Conservation (phyloP, 108 stramenopile genomes). For the Tribonema minus region DNA sequence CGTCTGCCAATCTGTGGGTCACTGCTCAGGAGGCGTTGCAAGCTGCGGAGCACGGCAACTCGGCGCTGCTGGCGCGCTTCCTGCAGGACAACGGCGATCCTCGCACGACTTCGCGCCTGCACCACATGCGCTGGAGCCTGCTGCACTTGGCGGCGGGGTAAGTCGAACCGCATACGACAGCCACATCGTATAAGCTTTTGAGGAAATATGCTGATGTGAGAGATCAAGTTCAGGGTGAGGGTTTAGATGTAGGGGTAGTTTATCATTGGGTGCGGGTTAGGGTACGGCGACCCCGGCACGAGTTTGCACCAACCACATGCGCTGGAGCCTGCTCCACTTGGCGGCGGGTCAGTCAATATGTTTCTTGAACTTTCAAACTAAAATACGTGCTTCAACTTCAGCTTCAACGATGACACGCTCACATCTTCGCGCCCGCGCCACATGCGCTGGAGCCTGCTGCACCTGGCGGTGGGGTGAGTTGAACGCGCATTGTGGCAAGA, state of each 20-base stretch:
- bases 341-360: no score
- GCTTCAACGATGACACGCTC: no score
- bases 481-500: no score
- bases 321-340: constrained; percentile 43
- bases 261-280: no score
- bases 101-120: constrained; percentile 18
- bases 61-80: constrained; percentile 23
- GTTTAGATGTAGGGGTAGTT: neutral
- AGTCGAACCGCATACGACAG: no score
- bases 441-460: constrained; percentile 42
- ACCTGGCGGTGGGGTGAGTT: constrained; percentile 37
- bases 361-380: no score
- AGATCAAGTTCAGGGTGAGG: no score
- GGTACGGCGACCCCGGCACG: constrained; percentile 29
- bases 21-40: constrained; percentile 30
- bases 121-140: constrained; percentile 46
- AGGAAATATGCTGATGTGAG: no score
- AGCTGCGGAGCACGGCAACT: constrained; percentile 45
- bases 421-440: constrained; percentile 27
- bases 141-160: constrained; percentile 46
- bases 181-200: no score
- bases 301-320: constrained; percentile 24
- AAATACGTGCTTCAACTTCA: no score
- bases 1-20: no score
- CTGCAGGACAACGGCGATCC: constrained; percentile 42